Evolutionary conservation across 2,329 filamentous ascomycete species (phyloP), one percentile per base, ranked within the genome.

Genomic region (Beauveria sp.): DNA sequence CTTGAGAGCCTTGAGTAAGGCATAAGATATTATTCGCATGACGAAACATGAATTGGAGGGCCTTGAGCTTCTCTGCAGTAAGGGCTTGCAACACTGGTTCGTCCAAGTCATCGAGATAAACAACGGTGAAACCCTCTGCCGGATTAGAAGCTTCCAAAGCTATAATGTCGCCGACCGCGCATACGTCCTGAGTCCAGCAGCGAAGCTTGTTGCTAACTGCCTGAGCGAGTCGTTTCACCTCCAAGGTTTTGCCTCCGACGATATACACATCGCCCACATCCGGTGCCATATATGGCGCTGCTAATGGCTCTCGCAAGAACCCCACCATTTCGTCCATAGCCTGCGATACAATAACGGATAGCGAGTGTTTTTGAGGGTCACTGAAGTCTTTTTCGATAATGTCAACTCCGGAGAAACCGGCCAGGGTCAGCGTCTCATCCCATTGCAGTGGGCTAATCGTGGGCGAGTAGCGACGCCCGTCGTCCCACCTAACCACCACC

Each of bases 371-470:
- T 26, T 5, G 24, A 22, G 63, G 55, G 40, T 26, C 60, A 45
- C 28, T 31, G 26, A 40, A 50, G 46, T 56, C 60, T 43, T 60
- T 51, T 3, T 54, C 62, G 34, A 53, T 34, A 3, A 61, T 63
- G 43, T 64, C 63, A 16, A 62, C 58, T 14, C 63, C 63, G 28
- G 63, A 64, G 43, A 64, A 64, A 9, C 63, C 63, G 42, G 28
- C 45, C 58, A 20, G 62, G 52, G 22, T 50, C 43, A 49, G 58
- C 58, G 28, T 26, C 24, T 26, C 24, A 26, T 26, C 5, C 24
- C 24, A 26, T 26, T 26, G 24, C 24, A 26, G 24, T 26, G 24
- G 24, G 24, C 24, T 26, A 26, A 26, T 26, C 24, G 24, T 26
- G 24, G 24, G 24, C 24, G 24, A 26, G 24, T 26, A 26, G 24